Evolutionary conservation across 495 filamentous ascomycete genomes (phyloP).

Genomic region (Sordaria brevicollis): DNA sequence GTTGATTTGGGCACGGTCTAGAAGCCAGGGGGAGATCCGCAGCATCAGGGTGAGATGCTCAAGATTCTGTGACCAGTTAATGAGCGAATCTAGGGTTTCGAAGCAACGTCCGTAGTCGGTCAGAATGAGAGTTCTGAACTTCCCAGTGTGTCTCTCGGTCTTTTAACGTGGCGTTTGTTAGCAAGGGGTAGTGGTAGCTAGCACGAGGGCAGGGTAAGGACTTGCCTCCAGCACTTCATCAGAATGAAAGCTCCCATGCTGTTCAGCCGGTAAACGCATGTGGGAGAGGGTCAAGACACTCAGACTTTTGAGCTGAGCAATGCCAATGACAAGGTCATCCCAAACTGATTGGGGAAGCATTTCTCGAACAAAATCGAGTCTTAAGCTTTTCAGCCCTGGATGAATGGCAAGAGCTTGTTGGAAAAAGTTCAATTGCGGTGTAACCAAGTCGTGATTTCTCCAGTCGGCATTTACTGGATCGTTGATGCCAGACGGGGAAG

Average conservation of each 20-base stretch:
- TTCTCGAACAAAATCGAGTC: background rate
- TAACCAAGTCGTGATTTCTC: background rate
- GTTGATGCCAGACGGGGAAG: background rate
- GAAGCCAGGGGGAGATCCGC: too few species aligned
- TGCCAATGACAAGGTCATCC: background rate
- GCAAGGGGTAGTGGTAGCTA: background rate
- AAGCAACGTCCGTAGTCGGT: background rate
- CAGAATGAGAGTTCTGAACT: background rate
- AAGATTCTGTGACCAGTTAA: background rate
- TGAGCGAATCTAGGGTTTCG: background rate
- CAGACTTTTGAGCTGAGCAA: background rate
- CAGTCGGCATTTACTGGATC: background rate
- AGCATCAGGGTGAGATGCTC: background rate
- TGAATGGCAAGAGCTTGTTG: background rate
- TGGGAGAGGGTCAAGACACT: background rate
- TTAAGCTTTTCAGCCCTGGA: background rate
- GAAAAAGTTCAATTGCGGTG: background rate
- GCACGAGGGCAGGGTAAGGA: background rate
- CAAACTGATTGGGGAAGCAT: background rate
- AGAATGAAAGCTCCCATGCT: background rate
- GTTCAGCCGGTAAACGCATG: background rate
- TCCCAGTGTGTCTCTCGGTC: background rate
- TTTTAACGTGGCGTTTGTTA: background rate
- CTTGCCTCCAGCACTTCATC: background rate
- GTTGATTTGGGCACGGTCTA: too few species aligned